These are phyloP conservation scores for Xylariaceae sp. DNA, from an alignment of 2,329 filamentous ascomycete species.

Conservation along the genomic window DNA sequence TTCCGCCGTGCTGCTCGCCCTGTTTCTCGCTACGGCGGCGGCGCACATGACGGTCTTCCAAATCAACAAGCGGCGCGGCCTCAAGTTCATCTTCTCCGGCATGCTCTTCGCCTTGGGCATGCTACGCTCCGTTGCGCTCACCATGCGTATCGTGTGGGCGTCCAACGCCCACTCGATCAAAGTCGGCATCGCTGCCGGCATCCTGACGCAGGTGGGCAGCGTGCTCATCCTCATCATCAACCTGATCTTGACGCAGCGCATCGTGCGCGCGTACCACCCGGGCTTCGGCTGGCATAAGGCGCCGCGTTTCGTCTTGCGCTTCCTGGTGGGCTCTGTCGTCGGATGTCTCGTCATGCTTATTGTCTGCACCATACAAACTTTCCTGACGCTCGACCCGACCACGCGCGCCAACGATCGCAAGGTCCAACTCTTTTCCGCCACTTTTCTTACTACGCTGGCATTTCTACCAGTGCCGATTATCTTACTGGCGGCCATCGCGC, in stretches of 20 bases:
- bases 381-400: slow-evolving; percentile 54
- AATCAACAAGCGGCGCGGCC: slow-evolving; percentile 39
- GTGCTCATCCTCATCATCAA: slow-evolving; percentile 72
- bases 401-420: slow-evolving; percentile 46
- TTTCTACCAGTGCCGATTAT: slow-evolving; percentile 45
- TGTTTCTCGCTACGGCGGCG: slow-evolving; percentile 17
- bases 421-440: slow-evolving; percentile 56
- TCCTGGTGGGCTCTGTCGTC: slow-evolving; percentile 50
- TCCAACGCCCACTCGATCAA: slow-evolving; percentile 29
- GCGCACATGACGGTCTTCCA: slow-evolving; percentile 24
- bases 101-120: slow-evolving; percentile 53
- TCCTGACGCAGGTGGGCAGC: slow-evolving; percentile 68
- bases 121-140: slow-evolving; percentile 43
- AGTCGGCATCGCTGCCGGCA: slow-evolving; percentile 51
- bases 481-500: slow-evolving; percentile 38
- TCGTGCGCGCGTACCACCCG: slow-evolving; percentile 67
- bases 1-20: slow-evolving; percentile 12
- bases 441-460: slow-evolving; percentile 53
- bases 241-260: slow-evolving; percentile 66
- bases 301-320: slow-evolving; percentile 45
- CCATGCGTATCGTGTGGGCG: slow-evolving; percentile 47
- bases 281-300: slow-evolving; percentile 58
- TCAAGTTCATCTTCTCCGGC: slow-evolving; percentile 53
- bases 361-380: slow-evolving; percentile 52
- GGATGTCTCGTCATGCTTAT: slow-evolving; percentile 60